Evolutionary conservation across 2,329 filamentous ascomycete genomes (phyloP).

Genomic region (Hymenoscyphus scutula): DNA sequence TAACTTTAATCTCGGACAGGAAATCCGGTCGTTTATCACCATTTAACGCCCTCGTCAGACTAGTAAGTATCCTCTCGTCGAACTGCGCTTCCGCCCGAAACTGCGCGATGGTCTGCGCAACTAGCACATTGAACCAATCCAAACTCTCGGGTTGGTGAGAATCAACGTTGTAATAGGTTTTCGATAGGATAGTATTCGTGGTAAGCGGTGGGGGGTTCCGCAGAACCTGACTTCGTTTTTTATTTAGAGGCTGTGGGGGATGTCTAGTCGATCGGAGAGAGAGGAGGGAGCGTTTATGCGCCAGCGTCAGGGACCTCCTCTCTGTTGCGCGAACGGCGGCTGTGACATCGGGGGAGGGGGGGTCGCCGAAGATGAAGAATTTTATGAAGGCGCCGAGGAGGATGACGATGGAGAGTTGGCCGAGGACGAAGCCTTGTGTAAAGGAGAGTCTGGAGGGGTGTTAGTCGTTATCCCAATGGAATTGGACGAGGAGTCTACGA

Average conservation of each 20-base stretch:
- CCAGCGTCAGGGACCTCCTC: constrained; percentile 68
- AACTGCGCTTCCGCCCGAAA: constrained; percentile 89
- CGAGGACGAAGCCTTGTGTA: constrained; percentile 88
- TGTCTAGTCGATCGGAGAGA: constrained; percentile 48
- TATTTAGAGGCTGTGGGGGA: constrained; percentile 48
- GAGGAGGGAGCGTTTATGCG: constrained; percentile 72
- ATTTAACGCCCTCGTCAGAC: constrained; percentile 82
- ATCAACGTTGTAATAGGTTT: constrained; percentile 96
- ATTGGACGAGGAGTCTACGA: constrained; percentile 38
- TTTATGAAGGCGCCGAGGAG: constrained; percentile 95
- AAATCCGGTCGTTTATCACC: constrained; percentile 85
- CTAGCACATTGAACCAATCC: constrained; percentile 98
- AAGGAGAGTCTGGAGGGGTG: constrained; percentile 68
- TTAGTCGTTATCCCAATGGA: constrained; percentile 5
- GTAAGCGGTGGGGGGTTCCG: constrained; percentile 73
- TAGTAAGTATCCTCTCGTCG: constrained; percentile 84
- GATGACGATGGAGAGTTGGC: constrained; percentile 88
- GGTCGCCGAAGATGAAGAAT: constrained; percentile 98
- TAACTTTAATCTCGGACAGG: constrained; percentile 88
- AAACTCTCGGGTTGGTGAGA: constrained; percentile 94
- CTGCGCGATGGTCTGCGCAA: constrained; percentile 95
- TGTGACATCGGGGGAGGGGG: constrained; percentile 77
- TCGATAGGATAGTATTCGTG: constrained; percentile 89
- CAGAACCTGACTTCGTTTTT: constrained; percentile 70
- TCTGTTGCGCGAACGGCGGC: constrained; percentile 73